Base-by-base conservation (phyloP, 2,329 filamentous ascomycete species). In the Gyromitra esculenta region DNA sequence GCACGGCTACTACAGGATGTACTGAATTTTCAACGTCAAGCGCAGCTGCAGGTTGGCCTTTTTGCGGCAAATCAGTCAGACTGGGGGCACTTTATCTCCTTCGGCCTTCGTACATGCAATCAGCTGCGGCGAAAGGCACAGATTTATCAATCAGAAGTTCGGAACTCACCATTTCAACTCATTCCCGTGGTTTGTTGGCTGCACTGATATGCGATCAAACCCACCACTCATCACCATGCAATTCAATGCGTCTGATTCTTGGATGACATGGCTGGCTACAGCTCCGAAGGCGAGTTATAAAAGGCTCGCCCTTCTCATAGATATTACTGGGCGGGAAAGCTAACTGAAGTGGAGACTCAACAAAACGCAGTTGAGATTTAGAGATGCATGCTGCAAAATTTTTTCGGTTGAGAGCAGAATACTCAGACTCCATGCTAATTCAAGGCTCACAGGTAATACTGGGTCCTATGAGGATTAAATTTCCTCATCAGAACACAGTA, bases 21-120 rank as follows among this genome's bases (percentile, higher is more conserved):
- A 59, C 43, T 75, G 65, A 48, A 67, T 25, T 37, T 69, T 60
- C 41, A 37, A 63, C 45, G 50, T 43, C 45, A 72, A 64, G 59
- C 25, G n/a, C 50, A 62, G 72, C 57, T 75, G 72, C 72, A 75
- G 57, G 21, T 72, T 45, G 65, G 39, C 69, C 52, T 37, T 56
- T 21, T 63, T 56, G 25, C 31, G 72, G 48, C 45, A 75, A 64
- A 75, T 43, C 37, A 57, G 62, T 54, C 71, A 59, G 21, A 13
- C 43, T 31, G 2, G 25, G 41, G 65, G 57, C 56, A 69, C 59
- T 69, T 69, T 54, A 70, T 64, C 72, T 59, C 43, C 59, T 56
- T 54, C 45, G 21, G 25, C 43, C 13, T 62, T 57, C 39, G n/a
- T 43, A 68, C 65, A 75, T 74, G 48, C 57, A 69, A 57, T 64